phyloP scores from a whole-genome alignment of 164 flowering plant species.

The Paratinospora sagittata region DNA sequence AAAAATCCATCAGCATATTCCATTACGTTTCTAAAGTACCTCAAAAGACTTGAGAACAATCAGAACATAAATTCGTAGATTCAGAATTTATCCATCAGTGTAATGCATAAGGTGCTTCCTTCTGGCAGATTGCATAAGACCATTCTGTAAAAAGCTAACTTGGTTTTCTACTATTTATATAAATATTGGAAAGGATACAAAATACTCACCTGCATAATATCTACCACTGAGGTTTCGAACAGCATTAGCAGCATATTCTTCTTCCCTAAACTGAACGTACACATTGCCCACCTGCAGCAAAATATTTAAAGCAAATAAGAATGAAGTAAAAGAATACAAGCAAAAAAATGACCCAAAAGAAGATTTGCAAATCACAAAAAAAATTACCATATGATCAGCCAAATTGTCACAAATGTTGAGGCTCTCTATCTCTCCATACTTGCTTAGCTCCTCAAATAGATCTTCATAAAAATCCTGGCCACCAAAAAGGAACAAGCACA shows the following conservation, averaged over 20 bases:
- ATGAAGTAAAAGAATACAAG: not conserved
- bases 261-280: slow-evolving; percentile 85
- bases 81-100: too few relatives aligned
- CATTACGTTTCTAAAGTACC: too few relatives aligned
- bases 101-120: too few relatives aligned
- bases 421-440: slow-evolving; percentile 84
- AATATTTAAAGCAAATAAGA: not conserved
- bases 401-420: slow-evolving; percentile 81
- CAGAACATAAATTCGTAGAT: too few relatives aligned
- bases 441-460: slow-evolving; percentile 76
- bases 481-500: not conserved
- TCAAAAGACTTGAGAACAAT: too few relatives aligned
- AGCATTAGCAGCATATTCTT: slow-evolving; percentile 83
- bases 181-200: not conserved
- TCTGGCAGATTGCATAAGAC: too few relatives aligned
- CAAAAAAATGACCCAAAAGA: not conserved
- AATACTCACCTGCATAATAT: slow-evolving; percentile 65
- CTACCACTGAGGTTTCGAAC: slow-evolving; percentile 63
- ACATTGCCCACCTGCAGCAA: slow-evolving; percentile 79
- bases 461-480: slow-evolving; percentile 80
- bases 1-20: too few relatives aligned
- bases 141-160: too few relatives aligned
- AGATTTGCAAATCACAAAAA: not conserved
- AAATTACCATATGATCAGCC: slow-evolving; percentile 83
- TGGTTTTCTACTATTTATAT: too few relatives aligned